These are phyloP conservation scores for Kodamaea suecica DNA, from an alignment of 1,139 yeast genomes.

Conservation along the genomic window DNA sequence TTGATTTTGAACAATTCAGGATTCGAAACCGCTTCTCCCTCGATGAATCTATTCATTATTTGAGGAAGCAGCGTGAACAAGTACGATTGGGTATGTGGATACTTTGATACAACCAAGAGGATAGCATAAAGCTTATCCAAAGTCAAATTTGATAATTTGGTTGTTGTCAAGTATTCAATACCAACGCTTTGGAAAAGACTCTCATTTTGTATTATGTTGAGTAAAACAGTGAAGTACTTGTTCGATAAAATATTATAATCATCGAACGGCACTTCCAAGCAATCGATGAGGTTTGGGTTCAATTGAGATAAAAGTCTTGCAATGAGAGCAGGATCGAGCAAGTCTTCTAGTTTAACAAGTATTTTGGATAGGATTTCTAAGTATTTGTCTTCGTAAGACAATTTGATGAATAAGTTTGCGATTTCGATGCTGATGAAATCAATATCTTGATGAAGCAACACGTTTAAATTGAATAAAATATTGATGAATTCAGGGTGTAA, in stretches of 20 bases:
- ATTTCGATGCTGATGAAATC: conserved; percentile 13
- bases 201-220: conserved; percentile 25
- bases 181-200: conserved; percentile 17
- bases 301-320: conserved; percentile 23
- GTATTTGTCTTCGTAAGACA: conserved; percentile 14
- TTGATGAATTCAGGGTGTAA: background rate
- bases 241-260: conserved; percentile 19
- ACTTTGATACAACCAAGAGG: conserved; percentile 22
- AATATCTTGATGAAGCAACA: conserved; percentile 1
- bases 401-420: conserved; percentile 20
- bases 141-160: conserved; percentile 22
- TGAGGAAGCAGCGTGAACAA: conserved; percentile 29
- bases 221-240: conserved; percentile 28
- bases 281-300: conserved; percentile 12
- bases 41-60: conserved; percentile 16
- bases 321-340: conserved; percentile 23
- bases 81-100: conserved; percentile 23
- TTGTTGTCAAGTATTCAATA: conserved; percentile 17
- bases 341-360: conserved; percentile 7
- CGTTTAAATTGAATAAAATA: background rate
- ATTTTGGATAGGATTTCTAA: conserved; percentile 4
- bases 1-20: conserved; percentile 16
- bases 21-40: conserved; percentile 9
- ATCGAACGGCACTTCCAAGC: conserved; percentile 16
- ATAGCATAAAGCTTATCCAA: conserved; percentile 25